These are phyloP conservation scores for Pythium coloratum DNA, from an alignment of 352 stramenopile genomes.

Conservation along the genomic window DNA sequence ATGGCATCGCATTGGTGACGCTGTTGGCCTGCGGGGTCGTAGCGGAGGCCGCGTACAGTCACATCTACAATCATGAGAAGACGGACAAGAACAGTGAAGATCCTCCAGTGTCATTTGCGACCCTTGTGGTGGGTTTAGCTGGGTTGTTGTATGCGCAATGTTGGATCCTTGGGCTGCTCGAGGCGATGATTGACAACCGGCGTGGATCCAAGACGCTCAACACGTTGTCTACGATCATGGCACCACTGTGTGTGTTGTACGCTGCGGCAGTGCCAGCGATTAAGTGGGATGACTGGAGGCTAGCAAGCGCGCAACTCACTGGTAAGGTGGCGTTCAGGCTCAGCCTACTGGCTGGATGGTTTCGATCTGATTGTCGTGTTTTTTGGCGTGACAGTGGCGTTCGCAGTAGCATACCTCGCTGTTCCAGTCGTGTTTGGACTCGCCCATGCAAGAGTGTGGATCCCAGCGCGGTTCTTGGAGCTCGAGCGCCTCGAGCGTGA, in stretches of 20 bases:
- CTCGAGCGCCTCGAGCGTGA: conserved; percentile 44
- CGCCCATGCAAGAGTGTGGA: conserved; percentile 39
- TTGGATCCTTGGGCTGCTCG: not conserved
- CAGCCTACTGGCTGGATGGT: too few relatives aligned
- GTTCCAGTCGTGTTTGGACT: conserved; percentile 32
- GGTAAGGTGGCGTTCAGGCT: conserved; percentile 23
- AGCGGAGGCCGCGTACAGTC: not conserved
- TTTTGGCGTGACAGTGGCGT: conserved; percentile 7
- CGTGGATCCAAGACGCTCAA: not conserved
- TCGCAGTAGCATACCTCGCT: conserved; percentile 33
- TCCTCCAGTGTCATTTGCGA: too few relatives aligned
- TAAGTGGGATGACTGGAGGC: conserved; percentile 28
- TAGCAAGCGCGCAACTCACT: conserved; percentile 23
- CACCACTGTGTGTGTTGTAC: not conserved
- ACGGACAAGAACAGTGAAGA: too few relatives aligned
- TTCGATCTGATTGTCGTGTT: too few relatives aligned
- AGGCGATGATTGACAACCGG: not conserved
- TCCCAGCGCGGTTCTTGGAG: conserved; percentile 44
- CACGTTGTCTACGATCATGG: not conserved
- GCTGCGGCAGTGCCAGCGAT: too few relatives aligned
- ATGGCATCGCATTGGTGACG: not conserved
- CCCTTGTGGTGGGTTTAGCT: not conserved
- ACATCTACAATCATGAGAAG: too few relatives aligned
- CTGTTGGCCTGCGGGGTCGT: not conserved
- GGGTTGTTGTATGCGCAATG: not conserved